Base-by-base conservation (phyloP, 202 grass and related monocot genomes). In the Schoenoplectus tabernaemontani region DNA sequence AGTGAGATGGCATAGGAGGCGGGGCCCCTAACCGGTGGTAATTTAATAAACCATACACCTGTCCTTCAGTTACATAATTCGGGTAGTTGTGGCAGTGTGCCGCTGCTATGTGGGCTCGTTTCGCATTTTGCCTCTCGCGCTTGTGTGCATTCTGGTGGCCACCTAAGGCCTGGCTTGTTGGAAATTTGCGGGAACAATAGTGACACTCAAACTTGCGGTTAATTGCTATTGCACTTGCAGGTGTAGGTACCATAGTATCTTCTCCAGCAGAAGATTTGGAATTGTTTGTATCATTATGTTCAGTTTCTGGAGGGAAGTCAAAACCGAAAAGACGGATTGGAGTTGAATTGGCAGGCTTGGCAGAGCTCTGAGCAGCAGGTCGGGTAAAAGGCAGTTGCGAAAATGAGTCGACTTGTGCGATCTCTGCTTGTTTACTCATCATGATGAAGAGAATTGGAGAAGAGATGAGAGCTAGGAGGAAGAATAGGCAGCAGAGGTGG, bases 121-220 rank as follows among this genome's bases (percentile, higher is more conserved):
- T 91, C 4, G 91, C 91, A 76, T 96, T 90, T 80, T 99, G 96
- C 5, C 93, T 83, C 86, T 92, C 90, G 10, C 93, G 87, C 84
- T 93, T 93, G 86, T 93, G 91, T 39, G 91, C 91, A 78, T 93
- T 93, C 82, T 93, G 88, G 79, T 96, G 93, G 0, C 93, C 93
- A 2, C 93, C 93, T 59, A 96, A 87, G 12, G 86, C 92, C 67
- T 98, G 95, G 77, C 92, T 95, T 47, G 96, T 99, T 72, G 96
- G 92, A 85, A 99, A 99, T 86, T 96, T 95, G 79, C 92, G 96
- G 90, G 88, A 93, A 87, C 96, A 99, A 85, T 96, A 99, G 92
- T 99, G 96, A 74, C 96, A 99, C 85, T 85, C 68, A 36, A 99
- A 95, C 83, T 91, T 95, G 38, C 89, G 56, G 69, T 54, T 78